phyloP scores from a whole-genome alignment of 2,329 filamentous ascomycete genomes.

The Aureobasidium sp. region DNA sequence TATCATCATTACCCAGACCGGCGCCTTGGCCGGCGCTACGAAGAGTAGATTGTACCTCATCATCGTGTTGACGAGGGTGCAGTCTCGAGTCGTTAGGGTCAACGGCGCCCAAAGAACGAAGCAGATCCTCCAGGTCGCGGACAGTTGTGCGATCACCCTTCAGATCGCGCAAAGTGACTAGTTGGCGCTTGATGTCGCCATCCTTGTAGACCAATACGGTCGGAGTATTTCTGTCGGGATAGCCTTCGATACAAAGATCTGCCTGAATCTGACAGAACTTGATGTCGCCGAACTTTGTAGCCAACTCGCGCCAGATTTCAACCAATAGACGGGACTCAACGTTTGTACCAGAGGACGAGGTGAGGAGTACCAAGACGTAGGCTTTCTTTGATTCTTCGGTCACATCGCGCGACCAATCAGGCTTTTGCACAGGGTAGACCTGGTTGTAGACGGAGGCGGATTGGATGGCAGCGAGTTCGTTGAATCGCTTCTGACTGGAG shows the following conservation, averaged over 20 bases:
- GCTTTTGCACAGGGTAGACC: conserved; percentile 90
- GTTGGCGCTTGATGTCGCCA: conserved; percentile 82
- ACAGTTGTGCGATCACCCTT: conserved; percentile 63
- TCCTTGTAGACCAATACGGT: conserved; percentile 90
- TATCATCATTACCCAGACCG: conserved; percentile 30
- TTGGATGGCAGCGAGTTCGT: conserved; percentile 67
- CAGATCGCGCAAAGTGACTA: conserved; percentile 79
- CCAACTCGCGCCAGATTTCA: conserved; percentile 79
- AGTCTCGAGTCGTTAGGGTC: conserved; percentile 71
- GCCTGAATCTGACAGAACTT: conserved; percentile 97
- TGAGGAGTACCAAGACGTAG: conserved; percentile 69
- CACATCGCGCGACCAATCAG: conserved; percentile 83
- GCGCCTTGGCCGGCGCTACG: conserved; percentile 38
- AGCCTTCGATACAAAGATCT: conserved; percentile 90
- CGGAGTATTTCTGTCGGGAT: conserved; percentile 89
- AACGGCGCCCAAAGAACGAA: conserved; percentile 76
- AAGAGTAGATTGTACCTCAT: conserved; percentile 45
- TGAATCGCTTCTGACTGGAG: conserved; percentile 62
- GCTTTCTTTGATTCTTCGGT: conserved; percentile 75
- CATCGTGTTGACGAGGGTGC: conserved; percentile 50
- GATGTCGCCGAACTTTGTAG: conserved; percentile 78
- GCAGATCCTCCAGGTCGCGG: conserved; percentile 67
- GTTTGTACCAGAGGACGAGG: conserved; percentile 68
- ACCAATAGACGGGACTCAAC: conserved; percentile 75
- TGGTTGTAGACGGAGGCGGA: conserved; percentile 75